Conservation (phyloP, 805 yeast species). For the Aciculoconidium aculeatum region DNA sequence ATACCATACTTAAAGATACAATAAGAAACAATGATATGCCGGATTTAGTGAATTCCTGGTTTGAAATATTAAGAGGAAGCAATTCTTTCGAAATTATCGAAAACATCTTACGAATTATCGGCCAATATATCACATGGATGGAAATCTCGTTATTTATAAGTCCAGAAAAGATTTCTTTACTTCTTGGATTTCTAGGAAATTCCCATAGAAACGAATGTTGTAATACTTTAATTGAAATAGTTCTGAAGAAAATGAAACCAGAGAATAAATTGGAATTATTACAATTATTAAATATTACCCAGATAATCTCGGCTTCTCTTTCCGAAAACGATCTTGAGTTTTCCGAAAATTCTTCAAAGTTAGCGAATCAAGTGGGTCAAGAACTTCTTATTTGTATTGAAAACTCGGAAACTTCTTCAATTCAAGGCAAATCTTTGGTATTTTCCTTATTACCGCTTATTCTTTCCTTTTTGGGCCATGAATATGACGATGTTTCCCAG, state of each 20-base stretch:
- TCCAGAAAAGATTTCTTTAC: conserved; percentile 33
- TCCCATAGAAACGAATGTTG: conserved; percentile 55
- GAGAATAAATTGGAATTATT: conserved; percentile 64
- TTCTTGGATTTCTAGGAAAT: too few relatives aligned
- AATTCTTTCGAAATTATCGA: conserved; percentile 43
- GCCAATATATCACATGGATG: conserved; percentile 90
- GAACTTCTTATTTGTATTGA: too few relatives aligned
- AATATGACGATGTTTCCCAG: conserved; percentile 80
- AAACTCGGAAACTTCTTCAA: too few relatives aligned
- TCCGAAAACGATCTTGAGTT: conserved; percentile 55
- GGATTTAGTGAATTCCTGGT: conserved; percentile 62
- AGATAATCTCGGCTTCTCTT: too few relatives aligned
- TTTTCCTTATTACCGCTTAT: too few relatives aligned
- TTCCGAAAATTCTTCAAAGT: conserved; percentile 67
- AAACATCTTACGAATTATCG: conserved; percentile 60
- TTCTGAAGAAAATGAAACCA: conserved; percentile 75
- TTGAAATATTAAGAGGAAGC: conserved; percentile 41
- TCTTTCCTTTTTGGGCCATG: conserved; percentile 67
- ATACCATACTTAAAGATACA: conserved; percentile 70
- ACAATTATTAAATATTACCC: conserved; percentile 57
- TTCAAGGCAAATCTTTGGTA: conserved; percentile 60
- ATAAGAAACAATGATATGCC: conserved; percentile 75
- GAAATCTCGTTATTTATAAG: conserved; percentile 70
- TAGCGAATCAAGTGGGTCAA: conserved; percentile 65
- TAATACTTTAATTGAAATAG: conserved; percentile 53